phyloP scores from a whole-genome alignment of 2,329 filamentous ascomycete species.

The Amylocarpus encephaloides region DNA sequence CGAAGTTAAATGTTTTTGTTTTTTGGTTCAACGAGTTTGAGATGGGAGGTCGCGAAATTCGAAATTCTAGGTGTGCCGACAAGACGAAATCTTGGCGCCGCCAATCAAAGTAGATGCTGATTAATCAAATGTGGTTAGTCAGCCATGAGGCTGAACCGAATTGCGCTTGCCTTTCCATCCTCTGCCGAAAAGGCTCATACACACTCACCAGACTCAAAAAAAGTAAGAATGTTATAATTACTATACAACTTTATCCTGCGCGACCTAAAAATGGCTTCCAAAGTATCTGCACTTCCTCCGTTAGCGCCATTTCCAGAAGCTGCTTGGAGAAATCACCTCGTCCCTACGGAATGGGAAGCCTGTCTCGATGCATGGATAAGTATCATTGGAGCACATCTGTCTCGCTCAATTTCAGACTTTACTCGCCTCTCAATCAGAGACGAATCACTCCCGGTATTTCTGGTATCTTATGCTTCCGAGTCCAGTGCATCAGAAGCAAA shows the following conservation, averaged over 20 bases:
- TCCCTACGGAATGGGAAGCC: slow-evolving; percentile 66
- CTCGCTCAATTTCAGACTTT: slow-evolving; percentile 52
- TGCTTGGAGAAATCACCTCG: slow-evolving; percentile 59
- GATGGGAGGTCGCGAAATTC: slow-evolving; percentile 3
- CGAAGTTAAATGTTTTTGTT: slow-evolving; percentile 44
- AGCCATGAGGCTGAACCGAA: slow-evolving; percentile 11
- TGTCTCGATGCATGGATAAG: slow-evolving; percentile 72
- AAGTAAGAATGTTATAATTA: no score
- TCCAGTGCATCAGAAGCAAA: slow-evolving; percentile 33
- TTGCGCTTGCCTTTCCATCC: neutral
- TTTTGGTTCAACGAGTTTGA: slow-evolving; percentile 8
- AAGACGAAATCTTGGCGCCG: slow-evolving; percentile 13
- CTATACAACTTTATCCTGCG: neutral
- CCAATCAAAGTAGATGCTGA: slow-evolving; percentile 14
- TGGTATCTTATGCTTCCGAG: slow-evolving; percentile 61
- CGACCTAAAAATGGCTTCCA: slow-evolving; percentile 32
- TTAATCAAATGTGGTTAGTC: slow-evolving; percentile 2
- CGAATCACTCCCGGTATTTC: slow-evolving; percentile 54
- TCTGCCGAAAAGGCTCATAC: neutral
- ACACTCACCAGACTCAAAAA: slow-evolving; percentile 13
- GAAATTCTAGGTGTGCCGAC: slow-evolving; percentile 12
- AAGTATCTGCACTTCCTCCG: slow-evolving; percentile 48
- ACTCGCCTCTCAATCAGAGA: slow-evolving; percentile 44
- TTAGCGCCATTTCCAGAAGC: slow-evolving; percentile 72
- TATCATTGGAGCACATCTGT: slow-evolving; percentile 59